phyloP scores from a whole-genome alignment of 208 protist species.

The Crithidia mellificae region DNA sequence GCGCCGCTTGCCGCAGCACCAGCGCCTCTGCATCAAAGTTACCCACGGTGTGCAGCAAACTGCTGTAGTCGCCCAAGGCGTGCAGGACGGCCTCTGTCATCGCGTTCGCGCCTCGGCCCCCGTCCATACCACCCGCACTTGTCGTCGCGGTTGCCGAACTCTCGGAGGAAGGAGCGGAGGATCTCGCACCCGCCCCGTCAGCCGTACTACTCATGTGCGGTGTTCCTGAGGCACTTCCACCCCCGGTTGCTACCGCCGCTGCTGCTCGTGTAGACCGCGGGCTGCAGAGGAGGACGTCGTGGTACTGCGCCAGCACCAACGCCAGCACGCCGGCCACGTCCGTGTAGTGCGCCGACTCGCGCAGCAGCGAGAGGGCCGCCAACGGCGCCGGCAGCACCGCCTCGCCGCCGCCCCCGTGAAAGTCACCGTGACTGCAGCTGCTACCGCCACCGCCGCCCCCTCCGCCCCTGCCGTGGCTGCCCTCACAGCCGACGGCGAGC shows the following conservation, averaged over 20 bases:
- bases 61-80: constrained; percentile 56
- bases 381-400: constrained; percentile 10
- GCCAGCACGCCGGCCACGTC: constrained; percentile 75
- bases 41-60: constrained; percentile 61
- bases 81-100: constrained; percentile 42
- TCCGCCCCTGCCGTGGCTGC: no score
- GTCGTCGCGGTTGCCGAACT: no score
- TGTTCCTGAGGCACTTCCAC: no score
- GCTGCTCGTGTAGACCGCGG: no score
- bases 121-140: no score
- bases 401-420: neutral
- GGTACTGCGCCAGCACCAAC: constrained; percentile 46
- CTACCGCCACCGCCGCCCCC: neutral
- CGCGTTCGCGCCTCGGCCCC: neutral
- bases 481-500: constrained; percentile 32
- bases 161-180: constrained; percentile 11
- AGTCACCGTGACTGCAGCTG: neutral
- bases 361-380: constrained; percentile 48
- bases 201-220: constrained; percentile 12
- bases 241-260: no score
- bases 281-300: constrained; percentile 9
- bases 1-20: constrained; percentile 46
- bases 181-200: neutral
- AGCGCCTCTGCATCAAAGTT: constrained; percentile 42
- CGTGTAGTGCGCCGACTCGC: constrained; percentile 50